phyloP scores from a whole-genome alignment of 2,329 filamentous ascomycete species.

The Torrubiella hemipterigena region DNA sequence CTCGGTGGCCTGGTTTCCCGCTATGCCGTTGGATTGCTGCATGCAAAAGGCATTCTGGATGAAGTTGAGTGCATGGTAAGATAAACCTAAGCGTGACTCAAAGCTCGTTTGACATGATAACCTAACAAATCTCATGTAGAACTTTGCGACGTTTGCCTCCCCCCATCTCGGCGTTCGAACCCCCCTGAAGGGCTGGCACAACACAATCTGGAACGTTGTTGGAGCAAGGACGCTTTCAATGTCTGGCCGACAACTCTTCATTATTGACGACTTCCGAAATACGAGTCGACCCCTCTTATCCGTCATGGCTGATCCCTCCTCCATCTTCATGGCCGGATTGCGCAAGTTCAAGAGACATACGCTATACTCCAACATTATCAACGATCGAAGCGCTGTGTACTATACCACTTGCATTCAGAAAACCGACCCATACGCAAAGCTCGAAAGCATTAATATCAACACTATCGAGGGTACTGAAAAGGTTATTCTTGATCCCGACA shows the following conservation, averaged over 20 bases:
- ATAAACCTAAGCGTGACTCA: too few species aligned
- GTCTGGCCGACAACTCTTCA: conserved; percentile 79
- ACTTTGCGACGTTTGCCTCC: conserved; percentile 86
- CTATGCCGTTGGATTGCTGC: conserved; percentile 75
- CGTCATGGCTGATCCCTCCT: conserved; percentile 69
- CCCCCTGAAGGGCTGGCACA: conserved; percentile 53
- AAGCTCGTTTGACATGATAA: too few species aligned
- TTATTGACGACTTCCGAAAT: conserved; percentile 72
- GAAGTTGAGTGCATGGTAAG: conserved; percentile 63
- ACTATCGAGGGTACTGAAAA: conserved; percentile 63
- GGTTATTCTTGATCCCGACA: conserved; percentile 58
- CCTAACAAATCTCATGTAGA: conserved; percentile 30
- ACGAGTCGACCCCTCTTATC: conserved; percentile 71
- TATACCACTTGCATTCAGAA: conserved; percentile 73
- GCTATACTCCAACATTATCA: conserved; percentile 77
- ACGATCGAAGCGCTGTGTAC: conserved; percentile 71
- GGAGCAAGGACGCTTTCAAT: conserved; percentile 70
- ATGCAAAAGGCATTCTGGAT: conserved; percentile 70
- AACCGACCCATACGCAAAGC: conserved; percentile 63
- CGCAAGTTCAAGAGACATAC: conserved; percentile 63
- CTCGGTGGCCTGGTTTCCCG: conserved; percentile 77
- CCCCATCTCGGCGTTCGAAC: conserved; percentile 70
- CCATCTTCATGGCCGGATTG: conserved; percentile 75
- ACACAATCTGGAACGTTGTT: conserved; percentile 68
- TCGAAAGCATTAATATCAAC: conserved; percentile 57